These are phyloP conservation scores for Cornus kousa DNA, from an alignment of 148 eudicot genomes.

Conservation along the genomic window DNA sequence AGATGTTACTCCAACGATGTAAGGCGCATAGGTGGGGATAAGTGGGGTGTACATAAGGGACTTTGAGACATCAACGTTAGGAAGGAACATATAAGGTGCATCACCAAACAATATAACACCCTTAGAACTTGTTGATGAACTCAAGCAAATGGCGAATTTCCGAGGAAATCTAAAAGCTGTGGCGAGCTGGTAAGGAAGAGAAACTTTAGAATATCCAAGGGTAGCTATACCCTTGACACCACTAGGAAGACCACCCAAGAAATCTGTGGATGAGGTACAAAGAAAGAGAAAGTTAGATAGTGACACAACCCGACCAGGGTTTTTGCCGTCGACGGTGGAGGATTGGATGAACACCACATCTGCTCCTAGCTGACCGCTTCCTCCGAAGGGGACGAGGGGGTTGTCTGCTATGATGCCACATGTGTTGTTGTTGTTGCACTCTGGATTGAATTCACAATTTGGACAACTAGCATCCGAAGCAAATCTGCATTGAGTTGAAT, in stretches of 20 bases:
- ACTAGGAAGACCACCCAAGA: conserved; percentile 34
- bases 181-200: conserved; percentile 39
- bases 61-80: conserved; percentile 27
- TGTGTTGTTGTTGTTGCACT: conserved; percentile 33
- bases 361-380: conserved; percentile 22
- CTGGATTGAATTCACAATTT: conserved; percentile 11
- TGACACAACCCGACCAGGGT: conserved; percentile 22
- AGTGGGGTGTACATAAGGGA: conserved; percentile 51
- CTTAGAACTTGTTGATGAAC: conserved; percentile 7
- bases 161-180: conserved; percentile 19
- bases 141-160: conserved; percentile 47
- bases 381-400: conserved; percentile 11
- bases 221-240: conserved; percentile 48
- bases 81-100: conserved; percentile 43
- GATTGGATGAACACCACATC: conserved; percentile 37
- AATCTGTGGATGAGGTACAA: conserved; percentile 25
- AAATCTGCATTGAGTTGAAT: conserved; percentile 48
- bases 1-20: conserved; percentile 30
- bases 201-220: conserved; percentile 28
- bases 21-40: conserved; percentile 22
- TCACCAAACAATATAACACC: conserved; percentile 45
- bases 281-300: conserved; percentile 26
- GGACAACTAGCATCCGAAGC: conserved; percentile 18
- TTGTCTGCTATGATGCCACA: conserved; percentile 29
- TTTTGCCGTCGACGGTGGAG: conserved; percentile 43